Base-by-base conservation (phyloP, 2,329 filamentous ascomycete species). In the Phaeophleospora eucalypticola region DNA sequence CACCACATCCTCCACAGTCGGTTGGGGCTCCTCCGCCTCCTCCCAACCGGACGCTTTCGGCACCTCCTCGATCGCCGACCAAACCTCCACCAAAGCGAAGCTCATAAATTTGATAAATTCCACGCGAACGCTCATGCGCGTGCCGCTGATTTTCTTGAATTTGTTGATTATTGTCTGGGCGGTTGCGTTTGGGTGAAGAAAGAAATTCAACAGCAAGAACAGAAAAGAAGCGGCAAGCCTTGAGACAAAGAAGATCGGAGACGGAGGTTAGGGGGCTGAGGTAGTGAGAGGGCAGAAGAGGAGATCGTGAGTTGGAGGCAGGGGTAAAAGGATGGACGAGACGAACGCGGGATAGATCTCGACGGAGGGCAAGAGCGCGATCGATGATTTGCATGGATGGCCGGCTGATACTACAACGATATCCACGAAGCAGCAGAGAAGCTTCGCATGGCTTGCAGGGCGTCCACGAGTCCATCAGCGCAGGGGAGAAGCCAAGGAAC, bases 41-140 rank as follows among this genome's bases (percentile, higher is more conserved):
- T 76, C 77, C 59, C 89, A 95, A 58, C 84, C 87, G 1, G 24
- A 29, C 24, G 82, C 83, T 34, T 95, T 95, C 67, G 89, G 89
- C 59, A 73, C 83, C 58, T 73, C 83, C 56, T 87, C 87, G 58
- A 73, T 83, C 55, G 74, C 77, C 57, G 80, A 87, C 58, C 86
- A 87, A 58, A 79, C 83, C 55, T 90, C 87, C 69, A 78, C 95
- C 61, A 91, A 93, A 70, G 84, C 84, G 42, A 93, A 93, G 68
- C 77, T 90, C 35, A 84, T 96, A 61, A 89, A 95, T 67, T 71
- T 97, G 62, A 93, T 97, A 57, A 87, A 87, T 29, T 93, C 87
- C 62, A 85, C 96, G 58, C 79, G 91, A 68, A 95, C 88, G 48
- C 75, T 97, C 45, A 95, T 95, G 88, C 81, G 91, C 74, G 89